Conservation (phyloP, 2,329 filamentous ascomycete genomes). For the Monilinia polystroma region DNA sequence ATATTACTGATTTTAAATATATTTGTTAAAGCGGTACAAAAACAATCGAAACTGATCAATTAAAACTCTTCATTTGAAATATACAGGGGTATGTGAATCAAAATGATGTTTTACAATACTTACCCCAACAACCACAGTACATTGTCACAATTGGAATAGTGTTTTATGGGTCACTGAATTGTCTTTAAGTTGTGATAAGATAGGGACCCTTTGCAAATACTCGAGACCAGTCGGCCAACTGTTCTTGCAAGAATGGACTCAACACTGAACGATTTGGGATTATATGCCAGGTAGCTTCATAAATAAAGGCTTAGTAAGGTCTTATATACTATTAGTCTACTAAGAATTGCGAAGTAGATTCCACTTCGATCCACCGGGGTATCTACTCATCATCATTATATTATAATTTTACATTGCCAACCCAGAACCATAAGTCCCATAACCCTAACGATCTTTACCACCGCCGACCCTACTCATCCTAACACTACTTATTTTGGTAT, state of each 20-base stretch:
- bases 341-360: not conserved
- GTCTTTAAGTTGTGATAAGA: not conserved
- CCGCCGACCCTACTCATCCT: conserved; percentile 3
- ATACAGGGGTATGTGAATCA: too few species aligned
- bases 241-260: too few species aligned
- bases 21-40: too few species aligned
- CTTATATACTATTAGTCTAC: not conserved
- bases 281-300: not conserved
- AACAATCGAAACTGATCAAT: too few species aligned
- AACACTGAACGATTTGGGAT: too few species aligned
- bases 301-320: not conserved
- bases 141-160: too few species aligned
- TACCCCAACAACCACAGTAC: too few species aligned
- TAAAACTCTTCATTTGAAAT: too few species aligned
- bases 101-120: too few species aligned
- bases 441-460: not conserved
- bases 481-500: conserved; percentile 10
- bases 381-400: conserved; percentile 15
- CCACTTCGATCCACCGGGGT: not conserved
- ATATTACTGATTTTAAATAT: too few species aligned
- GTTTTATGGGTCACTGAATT: too few species aligned
- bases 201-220: not conserved
- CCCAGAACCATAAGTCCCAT: not conserved
- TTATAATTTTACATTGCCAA: conserved; percentile 2
- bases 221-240: too few species aligned